A percentile compares a stretch with the other conserved stretches of the same genome.
Conservation (phyloP, 2,329 filamentous ascomycete species). For the Penicillium frequentans region DNA sequence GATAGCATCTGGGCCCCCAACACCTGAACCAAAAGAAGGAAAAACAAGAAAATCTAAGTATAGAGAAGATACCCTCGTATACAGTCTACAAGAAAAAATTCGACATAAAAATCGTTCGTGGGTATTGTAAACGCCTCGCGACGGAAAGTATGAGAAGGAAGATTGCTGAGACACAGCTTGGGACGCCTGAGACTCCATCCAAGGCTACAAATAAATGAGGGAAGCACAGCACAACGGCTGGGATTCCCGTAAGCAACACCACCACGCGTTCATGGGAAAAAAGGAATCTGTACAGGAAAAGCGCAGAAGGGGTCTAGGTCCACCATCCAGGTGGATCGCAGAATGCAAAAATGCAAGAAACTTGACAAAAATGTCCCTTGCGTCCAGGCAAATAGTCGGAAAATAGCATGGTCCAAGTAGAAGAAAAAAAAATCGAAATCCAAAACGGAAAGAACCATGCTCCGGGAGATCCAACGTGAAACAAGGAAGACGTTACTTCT, state of each 20-base stretch:
- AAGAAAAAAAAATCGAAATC: constrained; percentile 1
- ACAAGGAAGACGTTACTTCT: constrained; percentile 16
- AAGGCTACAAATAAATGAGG: constrained; percentile 5
- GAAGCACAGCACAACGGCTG: neutral
- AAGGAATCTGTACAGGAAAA: constrained; percentile 11
- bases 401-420: neutral
- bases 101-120: constrained; percentile 27
- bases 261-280: neutral
- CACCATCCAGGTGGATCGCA: constrained; percentile 17
- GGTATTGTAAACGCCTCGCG: constrained; percentile 38
- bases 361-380: constrained; percentile 3
- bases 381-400: neutral
- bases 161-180: constrained; percentile 40
- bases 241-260: neutral
- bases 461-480: neutral
- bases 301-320: constrained; percentile 4
- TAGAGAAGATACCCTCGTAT: neutral
- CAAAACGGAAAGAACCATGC: neutral
- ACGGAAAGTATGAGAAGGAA: constrained; percentile 23
- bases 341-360: constrained; percentile 8
- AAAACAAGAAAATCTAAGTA: neutral
- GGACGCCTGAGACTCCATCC: constrained; percentile 29
- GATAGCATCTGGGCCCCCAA: neutral
- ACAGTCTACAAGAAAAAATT: neutral
- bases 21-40: neutral